A percentile compares a stretch with the other conserved stretches of the same genome.
phyloP scores from a whole-genome alignment of 1,284 basidiomycete species.

The Salmacisia buchloeana region DNA sequence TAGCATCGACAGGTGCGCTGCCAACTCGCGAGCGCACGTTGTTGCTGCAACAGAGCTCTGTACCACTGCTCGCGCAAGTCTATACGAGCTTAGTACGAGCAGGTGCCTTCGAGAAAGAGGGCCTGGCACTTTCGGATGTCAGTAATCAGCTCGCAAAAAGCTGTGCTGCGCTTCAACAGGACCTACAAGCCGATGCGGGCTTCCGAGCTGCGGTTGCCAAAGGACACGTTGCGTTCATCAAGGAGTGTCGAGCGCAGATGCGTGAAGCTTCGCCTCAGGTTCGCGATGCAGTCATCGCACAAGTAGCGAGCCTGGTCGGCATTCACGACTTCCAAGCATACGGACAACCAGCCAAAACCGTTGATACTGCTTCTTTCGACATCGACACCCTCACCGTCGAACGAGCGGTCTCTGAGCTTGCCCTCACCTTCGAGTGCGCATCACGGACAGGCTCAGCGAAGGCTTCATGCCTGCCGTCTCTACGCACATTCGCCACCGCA shows the following conservation, averaged over 20 bases:
- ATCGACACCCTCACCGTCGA: too few species aligned
- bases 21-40: neutral
- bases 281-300: neutral
- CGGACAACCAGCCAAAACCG: too few species aligned
- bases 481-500: too few species aligned
- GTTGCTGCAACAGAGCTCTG: neutral
- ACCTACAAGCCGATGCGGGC: neutral
- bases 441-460: too few species aligned
- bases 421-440: too few species aligned
- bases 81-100: neutral
- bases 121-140: neutral
- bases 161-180: neutral
- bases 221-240: neutral
- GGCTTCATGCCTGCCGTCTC: too few species aligned
- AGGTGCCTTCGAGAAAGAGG: neutral
- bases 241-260: neutral
- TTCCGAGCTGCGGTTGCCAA: slow-evolving; percentile 1
- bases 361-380: too few species aligned
- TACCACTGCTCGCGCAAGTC: neutral
- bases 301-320: neutral
- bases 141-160: neutral
- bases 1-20: too few species aligned
- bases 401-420: too few species aligned
- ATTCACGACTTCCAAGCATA: neutral
- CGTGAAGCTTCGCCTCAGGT: neutral